Conservation (phyloP, 345 rosid species). For the Moricandia moricandioides region DNA sequence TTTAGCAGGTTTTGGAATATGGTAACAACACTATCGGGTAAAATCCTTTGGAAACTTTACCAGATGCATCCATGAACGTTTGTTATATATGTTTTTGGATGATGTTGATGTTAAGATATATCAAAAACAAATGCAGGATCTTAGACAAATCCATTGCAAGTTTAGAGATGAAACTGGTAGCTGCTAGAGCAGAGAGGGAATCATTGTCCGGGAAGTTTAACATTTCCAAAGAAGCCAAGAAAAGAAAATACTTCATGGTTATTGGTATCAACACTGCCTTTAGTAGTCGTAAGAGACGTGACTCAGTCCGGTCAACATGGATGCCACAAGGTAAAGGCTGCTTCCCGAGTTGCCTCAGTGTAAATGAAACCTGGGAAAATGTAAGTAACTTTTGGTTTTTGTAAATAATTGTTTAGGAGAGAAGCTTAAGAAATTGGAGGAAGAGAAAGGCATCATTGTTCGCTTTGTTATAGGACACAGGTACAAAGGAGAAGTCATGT, state of each 20-base stretch:
- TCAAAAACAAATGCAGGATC: slow-evolving; percentile 39
- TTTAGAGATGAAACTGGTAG: slow-evolving; percentile 47
- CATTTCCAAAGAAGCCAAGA: slow-evolving; percentile 12
- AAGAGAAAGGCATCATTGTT: slow-evolving; percentile 75
- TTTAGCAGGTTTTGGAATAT: slow-evolving; percentile 37
- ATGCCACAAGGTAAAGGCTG: slow-evolving; percentile 73
- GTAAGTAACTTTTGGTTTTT: not conserved
- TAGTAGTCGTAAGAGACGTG: slow-evolving; percentile 77
- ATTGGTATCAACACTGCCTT: slow-evolving; percentile 88
- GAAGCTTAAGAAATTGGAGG: slow-evolving; percentile 58
- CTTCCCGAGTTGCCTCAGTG: not conserved
- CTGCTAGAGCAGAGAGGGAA: slow-evolving; percentile 46
- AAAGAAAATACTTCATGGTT: slow-evolving; percentile 68
- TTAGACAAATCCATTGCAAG: slow-evolving; percentile 45
- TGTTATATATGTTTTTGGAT: not conserved
- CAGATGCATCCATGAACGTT: slow-evolving; percentile 27
- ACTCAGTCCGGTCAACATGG: slow-evolving; percentile 86
- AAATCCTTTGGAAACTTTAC: slow-evolving; percentile 31
- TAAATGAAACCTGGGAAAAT: not conserved
- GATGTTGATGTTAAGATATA: not conserved
- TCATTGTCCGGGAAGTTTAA: slow-evolving; percentile 31
- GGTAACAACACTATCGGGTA: slow-evolving; percentile 35
- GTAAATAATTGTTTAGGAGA: slow-evolving; percentile 43
- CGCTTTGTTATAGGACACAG: slow-evolving; percentile 93
- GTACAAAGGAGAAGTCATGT: slow-evolving; percentile 34